Percentiles rank a stretch among this genome's conserved stretches.
phyloP scores from a whole-genome alignment of 1,284 basidiomycete species.

The Heterobasidion annosum region DNA sequence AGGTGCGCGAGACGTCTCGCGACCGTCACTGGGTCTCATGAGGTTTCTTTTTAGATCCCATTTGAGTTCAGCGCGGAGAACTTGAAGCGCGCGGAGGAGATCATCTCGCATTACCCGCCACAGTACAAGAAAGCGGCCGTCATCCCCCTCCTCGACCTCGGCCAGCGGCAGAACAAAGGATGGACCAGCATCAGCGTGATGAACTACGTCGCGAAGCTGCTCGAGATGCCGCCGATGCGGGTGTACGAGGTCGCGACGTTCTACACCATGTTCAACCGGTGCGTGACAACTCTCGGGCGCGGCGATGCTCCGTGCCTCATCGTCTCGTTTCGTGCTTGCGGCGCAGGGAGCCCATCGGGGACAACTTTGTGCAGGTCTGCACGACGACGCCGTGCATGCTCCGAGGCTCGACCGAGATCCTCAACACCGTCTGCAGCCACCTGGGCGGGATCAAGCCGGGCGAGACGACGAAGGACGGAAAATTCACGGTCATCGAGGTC shows the following conservation, averaged over 20 bases:
- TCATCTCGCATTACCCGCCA: slow-evolving; percentile 88
- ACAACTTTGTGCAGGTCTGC: slow-evolving; percentile 96
- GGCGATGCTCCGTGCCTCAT: neutral
- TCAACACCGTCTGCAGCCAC: slow-evolving; percentile 79
- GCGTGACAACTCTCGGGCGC: slow-evolving; percentile 13
- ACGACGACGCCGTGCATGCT: slow-evolving; percentile 99
- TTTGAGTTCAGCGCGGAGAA: slow-evolving; percentile 85
- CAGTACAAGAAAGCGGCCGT: slow-evolving; percentile 99
- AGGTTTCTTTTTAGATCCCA: slow-evolving; percentile 51
- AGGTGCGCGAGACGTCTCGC: slow-evolving; percentile 30
- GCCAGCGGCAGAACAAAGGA: slow-evolving; percentile 95
- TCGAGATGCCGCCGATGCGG: slow-evolving; percentile 97
- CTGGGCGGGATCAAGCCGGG: slow-evolving; percentile 83
- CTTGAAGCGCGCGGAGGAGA: slow-evolving; percentile 78
- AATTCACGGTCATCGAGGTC: slow-evolving; percentile 97
- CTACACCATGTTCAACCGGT: slow-evolving; percentile 99
- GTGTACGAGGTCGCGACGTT: slow-evolving; percentile 99
- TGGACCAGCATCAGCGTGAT: slow-evolving; percentile 99
- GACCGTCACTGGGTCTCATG: neutral
- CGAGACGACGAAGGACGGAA: slow-evolving; percentile 89
- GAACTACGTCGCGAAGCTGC: slow-evolving; percentile 91
- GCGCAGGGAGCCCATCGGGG: slow-evolving; percentile 84
- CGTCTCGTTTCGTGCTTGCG: neutral
- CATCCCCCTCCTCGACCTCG: slow-evolving; percentile 94
- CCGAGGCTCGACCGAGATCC: slow-evolving; percentile 84